phyloP scores from a whole-genome alignment of 1,284 basidiomycete genomes.

The Trichosporon faecale region DNA sequence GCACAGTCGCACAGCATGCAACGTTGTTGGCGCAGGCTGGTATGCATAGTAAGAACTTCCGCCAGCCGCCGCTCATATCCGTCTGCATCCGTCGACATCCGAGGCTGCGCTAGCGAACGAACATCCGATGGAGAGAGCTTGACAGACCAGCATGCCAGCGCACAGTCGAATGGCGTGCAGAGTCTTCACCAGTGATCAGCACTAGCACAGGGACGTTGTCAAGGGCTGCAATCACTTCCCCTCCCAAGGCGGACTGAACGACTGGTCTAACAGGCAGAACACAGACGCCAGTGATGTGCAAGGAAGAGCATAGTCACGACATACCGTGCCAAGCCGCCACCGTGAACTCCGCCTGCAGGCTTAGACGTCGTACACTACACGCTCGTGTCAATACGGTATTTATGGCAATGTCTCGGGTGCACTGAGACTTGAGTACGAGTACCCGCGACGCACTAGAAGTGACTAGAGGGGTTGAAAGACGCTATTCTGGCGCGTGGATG shows the following conservation, averaged over 20 bases:
- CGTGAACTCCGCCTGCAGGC: background rate
- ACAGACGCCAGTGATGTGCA: no score
- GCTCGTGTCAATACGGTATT: background rate
- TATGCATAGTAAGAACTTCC: background rate
- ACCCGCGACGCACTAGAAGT: background rate
- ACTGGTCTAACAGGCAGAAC: no score
- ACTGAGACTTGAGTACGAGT: background rate
- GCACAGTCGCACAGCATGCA: background rate
- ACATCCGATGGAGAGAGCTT: background rate
- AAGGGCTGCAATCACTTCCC: no score
- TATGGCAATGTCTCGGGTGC: background rate
- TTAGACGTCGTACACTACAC: no score
- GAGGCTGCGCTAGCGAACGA: background rate
- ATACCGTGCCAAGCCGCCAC: background rate
- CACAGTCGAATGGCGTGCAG: background rate
- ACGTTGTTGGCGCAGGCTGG: background rate
- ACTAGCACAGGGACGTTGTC: no score
- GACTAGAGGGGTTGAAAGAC: no score
- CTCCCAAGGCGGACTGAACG: no score
- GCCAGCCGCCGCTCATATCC: no score
- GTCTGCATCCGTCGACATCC: background rate
- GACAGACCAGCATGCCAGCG: background rate
- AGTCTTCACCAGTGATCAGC: background rate
- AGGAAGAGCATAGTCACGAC: no score
- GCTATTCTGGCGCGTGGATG: background rate